These are phyloP conservation scores for Colletotrichum endophyticum DNA, from an alignment of 2,329 filamentous ascomycete genomes.

Conservation along the genomic window DNA sequence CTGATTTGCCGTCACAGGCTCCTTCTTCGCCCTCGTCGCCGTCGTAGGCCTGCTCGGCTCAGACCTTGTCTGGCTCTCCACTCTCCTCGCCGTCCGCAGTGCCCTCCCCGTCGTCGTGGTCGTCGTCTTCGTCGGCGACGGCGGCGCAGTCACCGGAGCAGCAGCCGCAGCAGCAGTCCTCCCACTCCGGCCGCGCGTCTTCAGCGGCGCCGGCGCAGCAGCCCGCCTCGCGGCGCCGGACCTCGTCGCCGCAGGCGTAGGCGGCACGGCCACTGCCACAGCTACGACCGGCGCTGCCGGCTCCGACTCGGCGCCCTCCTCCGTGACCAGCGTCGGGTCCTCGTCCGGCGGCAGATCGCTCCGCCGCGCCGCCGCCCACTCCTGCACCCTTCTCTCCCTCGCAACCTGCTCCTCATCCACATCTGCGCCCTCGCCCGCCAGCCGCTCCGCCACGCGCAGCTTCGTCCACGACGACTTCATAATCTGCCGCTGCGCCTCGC, in stretches of 20 bases:
- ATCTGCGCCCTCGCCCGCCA: not conserved
- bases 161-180: not conserved
- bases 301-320: conserved; percentile 3
- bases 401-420: conserved; percentile 5
- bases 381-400: not conserved
- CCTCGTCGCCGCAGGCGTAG: not conserved
- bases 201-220: not conserved
- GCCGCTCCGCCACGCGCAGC: conserved; percentile 10
- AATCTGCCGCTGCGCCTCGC: conserved; percentile 16
- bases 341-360: conserved; percentile 10
- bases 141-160: not conserved
- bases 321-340: conserved; percentile 4
- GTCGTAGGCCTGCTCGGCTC: not conserved
- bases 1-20: not conserved
- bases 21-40: not conserved
- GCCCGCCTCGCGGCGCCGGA: not conserved
- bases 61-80: conserved; percentile 13
- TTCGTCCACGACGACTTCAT: conserved; percentile 21
- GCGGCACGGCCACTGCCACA: not conserved
- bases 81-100: not conserved
- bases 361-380: conserved; percentile 8
- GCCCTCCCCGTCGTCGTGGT: not conserved
- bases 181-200: not conserved
- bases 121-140: not conserved
- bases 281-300: not conserved